A percentile compares a stretch with the other conserved stretches of the same genome.
Evolutionary conservation across 1,139 yeast genomes (phyloP).

Genomic region (Pichia sp.): DNA sequence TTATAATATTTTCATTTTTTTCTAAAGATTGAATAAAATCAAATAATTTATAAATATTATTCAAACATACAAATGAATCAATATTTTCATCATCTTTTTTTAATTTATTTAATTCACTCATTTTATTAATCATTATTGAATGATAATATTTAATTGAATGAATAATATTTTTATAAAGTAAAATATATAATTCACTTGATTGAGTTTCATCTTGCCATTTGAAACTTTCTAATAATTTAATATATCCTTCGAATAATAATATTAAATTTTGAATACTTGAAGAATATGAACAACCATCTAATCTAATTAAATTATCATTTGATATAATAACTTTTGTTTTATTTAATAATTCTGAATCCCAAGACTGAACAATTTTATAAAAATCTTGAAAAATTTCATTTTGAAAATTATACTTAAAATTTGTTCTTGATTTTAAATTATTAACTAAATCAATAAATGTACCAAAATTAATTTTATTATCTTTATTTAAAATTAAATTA

Average conservation of each 20-base stretch:
- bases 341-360: conserved; percentile 21
- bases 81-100: conserved; percentile 17
- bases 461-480: conserved; percentile 17
- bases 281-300: conserved; percentile 25
- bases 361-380: conserved; percentile 19
- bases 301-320: conserved; percentile 18
- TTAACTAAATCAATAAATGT: conserved; percentile 19
- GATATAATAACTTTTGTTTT: conserved; percentile 21
- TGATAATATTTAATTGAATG: conserved; percentile 20
- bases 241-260: conserved; percentile 25
- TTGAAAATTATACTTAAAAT: conserved; percentile 23
- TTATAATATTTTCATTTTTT: conserved; percentile 11
- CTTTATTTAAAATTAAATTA: conserved; percentile 7
- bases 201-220: conserved; percentile 24
- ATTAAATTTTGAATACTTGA: conserved; percentile 24
- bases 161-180: conserved; percentile 22
- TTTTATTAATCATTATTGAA: conserved; percentile 17
- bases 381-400: conserved; percentile 21
- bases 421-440: conserved; percentile 18
- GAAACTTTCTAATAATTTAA: conserved; percentile 24
- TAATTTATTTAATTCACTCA: conserved; percentile 12
- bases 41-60: conserved; percentile 23
- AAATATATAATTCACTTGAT: conserved; percentile 20
- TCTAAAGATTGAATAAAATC: conserved; percentile 14
- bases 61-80: conserved; percentile 25